Evolutionary conservation across 345 rosid genomes (phyloP).

Genomic region (Euphorbia lathyris): DNA sequence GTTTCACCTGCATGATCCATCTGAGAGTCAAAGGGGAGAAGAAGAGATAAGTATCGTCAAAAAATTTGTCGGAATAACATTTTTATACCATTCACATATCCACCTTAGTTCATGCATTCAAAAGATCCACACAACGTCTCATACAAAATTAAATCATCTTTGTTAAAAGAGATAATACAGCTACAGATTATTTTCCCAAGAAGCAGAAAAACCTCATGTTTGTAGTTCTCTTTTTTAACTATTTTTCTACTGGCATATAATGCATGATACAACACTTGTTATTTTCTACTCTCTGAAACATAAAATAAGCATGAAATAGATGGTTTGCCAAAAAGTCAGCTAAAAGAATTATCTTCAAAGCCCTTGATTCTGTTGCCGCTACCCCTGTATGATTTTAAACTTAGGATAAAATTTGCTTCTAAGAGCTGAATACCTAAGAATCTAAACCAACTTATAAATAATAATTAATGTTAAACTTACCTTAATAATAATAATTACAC

Average conservation of each 20-base stretch:
- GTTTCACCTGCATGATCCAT: constrained; percentile 46
- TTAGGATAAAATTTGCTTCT: too few species aligned
- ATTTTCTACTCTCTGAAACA: background rate
- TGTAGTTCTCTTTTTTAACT: background rate
- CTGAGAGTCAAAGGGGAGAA: constrained; percentile 46
- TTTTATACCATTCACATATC: constrained; percentile 4
- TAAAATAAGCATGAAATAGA: background rate
- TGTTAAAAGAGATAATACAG: background rate
- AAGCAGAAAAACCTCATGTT: background rate
- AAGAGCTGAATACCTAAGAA: too few species aligned
- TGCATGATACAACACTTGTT: background rate
- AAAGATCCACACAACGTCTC: background rate
- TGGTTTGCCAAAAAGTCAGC: background rate
- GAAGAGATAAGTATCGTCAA: constrained; percentile 23
- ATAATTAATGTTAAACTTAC: too few species aligned
- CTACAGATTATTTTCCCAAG: background rate
- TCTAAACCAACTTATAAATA: too few species aligned
- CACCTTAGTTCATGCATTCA: constrained; percentile 6
- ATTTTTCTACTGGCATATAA: background rate
- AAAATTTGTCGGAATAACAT: constrained; percentile 6
- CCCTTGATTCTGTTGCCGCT: too few species aligned
- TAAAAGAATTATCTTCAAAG: background rate
- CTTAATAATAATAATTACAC: too few species aligned
- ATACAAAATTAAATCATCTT: background rate
- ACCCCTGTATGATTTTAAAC: too few species aligned